These are phyloP conservation scores for Viola pubescens DNA, from an alignment of 441 rosid species.

Conservation along the genomic window DNA sequence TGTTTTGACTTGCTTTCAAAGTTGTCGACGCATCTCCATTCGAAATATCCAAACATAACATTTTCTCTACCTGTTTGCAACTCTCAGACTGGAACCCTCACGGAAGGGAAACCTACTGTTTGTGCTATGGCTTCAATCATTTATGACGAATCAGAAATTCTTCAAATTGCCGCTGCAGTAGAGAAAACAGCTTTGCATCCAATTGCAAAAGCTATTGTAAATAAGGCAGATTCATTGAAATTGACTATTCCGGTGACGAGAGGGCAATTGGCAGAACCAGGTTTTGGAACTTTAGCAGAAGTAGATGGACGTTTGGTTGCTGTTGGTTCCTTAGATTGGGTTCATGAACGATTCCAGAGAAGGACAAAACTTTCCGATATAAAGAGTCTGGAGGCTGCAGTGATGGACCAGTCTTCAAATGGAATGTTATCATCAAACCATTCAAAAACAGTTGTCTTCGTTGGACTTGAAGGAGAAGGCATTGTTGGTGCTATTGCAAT, in stretches of 20 bases:
- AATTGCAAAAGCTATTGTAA: conserved; percentile 75
- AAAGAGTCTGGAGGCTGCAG: conserved; percentile 37
- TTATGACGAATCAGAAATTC: conserved; percentile 59
- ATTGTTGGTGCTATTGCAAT: conserved; percentile 82
- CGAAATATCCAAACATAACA: too few relatives aligned
- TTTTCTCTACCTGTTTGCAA: conserved; percentile 8
- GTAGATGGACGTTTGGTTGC: conserved; percentile 81
- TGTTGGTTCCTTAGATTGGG: conserved; percentile 84
- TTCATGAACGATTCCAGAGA: conserved; percentile 53
- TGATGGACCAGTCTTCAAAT: conserved; percentile 34
- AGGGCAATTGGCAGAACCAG: conserved; percentile 86
- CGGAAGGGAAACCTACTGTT: conserved; percentile 83
- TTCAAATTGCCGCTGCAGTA: conserved; percentile 81
- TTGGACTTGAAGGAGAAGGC: conserved; percentile 85
- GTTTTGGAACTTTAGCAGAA: conserved; percentile 90
- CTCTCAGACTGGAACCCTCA: conserved; percentile 84
- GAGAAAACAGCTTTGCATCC: conserved; percentile 89
- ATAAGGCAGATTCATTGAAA: conserved; percentile 52
- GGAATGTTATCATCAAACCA: conserved; percentile 34
- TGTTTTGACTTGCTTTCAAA: too few relatives aligned
- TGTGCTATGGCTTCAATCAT: conserved; percentile 55
- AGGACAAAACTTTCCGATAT: conserved; percentile 37
- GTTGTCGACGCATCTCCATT: too few relatives aligned
- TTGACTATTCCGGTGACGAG: conserved; percentile 61
- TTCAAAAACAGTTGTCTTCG: conserved; percentile 76